These are phyloP conservation scores for Pachyrhizus erosus DNA, from an alignment of 306 rosid genomes.

Conservation along the genomic window DNA sequence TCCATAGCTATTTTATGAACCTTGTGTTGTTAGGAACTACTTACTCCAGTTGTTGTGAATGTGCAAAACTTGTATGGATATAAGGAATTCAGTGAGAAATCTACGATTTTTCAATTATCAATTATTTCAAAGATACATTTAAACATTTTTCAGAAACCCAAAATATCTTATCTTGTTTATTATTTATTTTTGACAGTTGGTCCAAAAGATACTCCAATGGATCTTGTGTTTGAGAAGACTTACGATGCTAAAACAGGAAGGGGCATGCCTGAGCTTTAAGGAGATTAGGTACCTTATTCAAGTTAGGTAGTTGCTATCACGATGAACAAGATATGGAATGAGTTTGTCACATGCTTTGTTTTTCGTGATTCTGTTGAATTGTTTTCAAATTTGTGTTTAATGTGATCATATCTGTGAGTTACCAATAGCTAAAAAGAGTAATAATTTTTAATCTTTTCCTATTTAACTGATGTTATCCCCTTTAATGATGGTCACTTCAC, in stretches of 20 bases:
- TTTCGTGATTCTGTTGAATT: conserved; percentile 5
- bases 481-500: not conserved
- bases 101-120: not conserved
- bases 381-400: not conserved
- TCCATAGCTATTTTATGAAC: conserved; percentile 6
- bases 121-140: not conserved
- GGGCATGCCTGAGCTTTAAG: conserved; percentile 89
- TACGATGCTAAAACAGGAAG: conserved; percentile 81
- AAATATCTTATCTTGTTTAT: not conserved
- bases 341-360: conserved; percentile 1
- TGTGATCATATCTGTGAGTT: conserved; percentile 1
- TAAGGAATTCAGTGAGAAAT: conserved; percentile 11
- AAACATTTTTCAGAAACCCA: not conserved
- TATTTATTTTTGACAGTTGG: conserved; percentile 69
- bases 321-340: conserved; percentile 28
- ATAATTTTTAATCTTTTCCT: not conserved
- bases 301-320: conserved; percentile 13
- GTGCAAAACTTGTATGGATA: conserved; percentile 8
- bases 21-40: not conserved
- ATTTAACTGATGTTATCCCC: not conserved
- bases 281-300: conserved; percentile 27
- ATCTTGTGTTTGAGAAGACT: conserved; percentile 76
- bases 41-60: not conserved
- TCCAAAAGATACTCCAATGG: conserved; percentile 85
- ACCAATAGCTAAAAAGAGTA: not conserved